Conservation (phyloP, 2,329 filamentous ascomycete genomes). For the Trichoderma koningiopsis region DNA sequence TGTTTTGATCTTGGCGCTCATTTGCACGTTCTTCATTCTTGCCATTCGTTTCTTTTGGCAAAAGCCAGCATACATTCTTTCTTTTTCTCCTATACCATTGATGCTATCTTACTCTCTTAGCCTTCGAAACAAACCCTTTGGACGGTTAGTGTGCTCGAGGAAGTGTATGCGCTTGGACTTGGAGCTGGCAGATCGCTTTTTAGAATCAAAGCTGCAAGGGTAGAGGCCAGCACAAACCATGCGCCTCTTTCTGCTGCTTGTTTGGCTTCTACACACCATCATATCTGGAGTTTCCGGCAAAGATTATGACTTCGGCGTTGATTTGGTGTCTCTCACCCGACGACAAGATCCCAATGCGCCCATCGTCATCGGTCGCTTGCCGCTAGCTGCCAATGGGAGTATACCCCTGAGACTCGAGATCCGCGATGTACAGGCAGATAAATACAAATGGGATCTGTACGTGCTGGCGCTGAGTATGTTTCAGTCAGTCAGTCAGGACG, state of each 20-base stretch:
- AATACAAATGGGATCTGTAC: constrained; percentile 74
- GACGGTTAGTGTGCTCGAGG: neutral
- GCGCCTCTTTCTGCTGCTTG: neutral
- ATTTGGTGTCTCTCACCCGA: constrained; percentile 44
- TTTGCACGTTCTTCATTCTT: neutral
- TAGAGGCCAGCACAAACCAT: neutral
- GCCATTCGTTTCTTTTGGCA: neutral
- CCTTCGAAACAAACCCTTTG: neutral
- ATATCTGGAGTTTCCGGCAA: constrained; percentile 24
- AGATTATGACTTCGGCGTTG: constrained; percentile 56
- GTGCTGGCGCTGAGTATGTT: constrained; percentile 73
- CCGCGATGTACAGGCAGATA: constrained; percentile 62
- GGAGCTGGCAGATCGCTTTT: neutral
- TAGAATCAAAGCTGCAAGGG: neutral
- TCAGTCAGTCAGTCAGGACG: constrained; percentile 65
- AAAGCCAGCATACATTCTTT: neutral
- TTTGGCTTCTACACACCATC: neutral
- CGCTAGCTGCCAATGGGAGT: constrained; percentile 43
- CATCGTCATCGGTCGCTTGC: constrained; percentile 49
- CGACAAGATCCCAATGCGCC: constrained; percentile 41
- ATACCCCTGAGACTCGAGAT: constrained; percentile 64
- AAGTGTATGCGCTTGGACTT: neutral
- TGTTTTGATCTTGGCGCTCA: neutral
- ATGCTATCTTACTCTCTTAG: neutral
- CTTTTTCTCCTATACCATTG: neutral